Percentiles rank a stretch among this genome's conserved stretches.
Evolutionary conservation across 1,284 basidiomycete genomes (phyloP).

Genomic region (Puccinia hordei): DNA sequence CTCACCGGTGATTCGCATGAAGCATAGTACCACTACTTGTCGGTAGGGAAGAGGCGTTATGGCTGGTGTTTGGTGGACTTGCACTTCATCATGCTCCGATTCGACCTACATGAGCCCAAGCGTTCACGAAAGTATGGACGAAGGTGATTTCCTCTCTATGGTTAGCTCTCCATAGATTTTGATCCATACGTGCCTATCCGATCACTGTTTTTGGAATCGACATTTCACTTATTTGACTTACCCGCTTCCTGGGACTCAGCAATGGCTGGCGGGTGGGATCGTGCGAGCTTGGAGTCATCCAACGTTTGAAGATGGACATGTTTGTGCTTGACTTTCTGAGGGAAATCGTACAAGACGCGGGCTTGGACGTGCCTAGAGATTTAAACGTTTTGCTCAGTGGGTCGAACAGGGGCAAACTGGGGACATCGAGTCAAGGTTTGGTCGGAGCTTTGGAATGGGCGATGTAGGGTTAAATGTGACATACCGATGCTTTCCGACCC

Average conservation of each 20-base stretch:
- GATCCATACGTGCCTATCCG: too few relatives aligned
- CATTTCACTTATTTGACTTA: not conserved
- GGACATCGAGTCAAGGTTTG: too few relatives aligned
- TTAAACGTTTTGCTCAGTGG: too few relatives aligned
- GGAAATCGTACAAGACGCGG: too few relatives aligned
- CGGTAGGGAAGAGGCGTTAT: constrained; percentile 28
- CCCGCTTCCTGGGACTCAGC: constrained; percentile 1
- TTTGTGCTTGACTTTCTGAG: not conserved
- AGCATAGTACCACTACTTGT: constrained; percentile 38
- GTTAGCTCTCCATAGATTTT: too few relatives aligned
- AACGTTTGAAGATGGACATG: not conserved
- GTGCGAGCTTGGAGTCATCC: not conserved
- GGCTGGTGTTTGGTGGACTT: not conserved
- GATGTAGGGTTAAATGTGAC: too few relatives aligned
- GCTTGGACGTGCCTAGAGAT: too few relatives aligned
- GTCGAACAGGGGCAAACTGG: too few relatives aligned
- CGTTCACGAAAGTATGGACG: not conserved
- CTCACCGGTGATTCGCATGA: constrained; percentile 44
- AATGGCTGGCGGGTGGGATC: constrained; percentile 14
- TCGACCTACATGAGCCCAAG: not conserved
- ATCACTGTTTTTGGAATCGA: too few relatives aligned
- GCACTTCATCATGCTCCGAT: not conserved
- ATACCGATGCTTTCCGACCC: too few relatives aligned
- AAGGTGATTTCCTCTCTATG: not conserved
- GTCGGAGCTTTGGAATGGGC: too few relatives aligned